A percentile compares a stretch with the other conserved stretches of the same genome.
These are phyloP conservation scores for Tolypocladium inflatum DNA, from an alignment of 2,329 filamentous ascomycete species.

Conservation along the genomic window DNA sequence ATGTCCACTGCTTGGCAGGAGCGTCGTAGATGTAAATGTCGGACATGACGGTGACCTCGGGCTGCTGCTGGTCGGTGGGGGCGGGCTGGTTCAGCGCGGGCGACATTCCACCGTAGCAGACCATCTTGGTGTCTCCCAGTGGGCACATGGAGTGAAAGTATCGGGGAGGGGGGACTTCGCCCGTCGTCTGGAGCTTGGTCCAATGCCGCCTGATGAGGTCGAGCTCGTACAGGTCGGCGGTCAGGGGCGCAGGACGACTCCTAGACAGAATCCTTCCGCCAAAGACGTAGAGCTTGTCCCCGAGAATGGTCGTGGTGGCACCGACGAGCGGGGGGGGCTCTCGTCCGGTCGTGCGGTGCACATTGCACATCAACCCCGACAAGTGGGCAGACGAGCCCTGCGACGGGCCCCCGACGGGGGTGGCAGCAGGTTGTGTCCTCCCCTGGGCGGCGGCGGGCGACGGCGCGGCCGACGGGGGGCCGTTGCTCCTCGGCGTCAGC, in stretches of 20 bases:
- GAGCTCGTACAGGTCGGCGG: conserved; percentile 85
- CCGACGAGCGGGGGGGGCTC: conserved; percentile 89
- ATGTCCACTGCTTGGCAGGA: conserved; percentile 72
- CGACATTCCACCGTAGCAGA: conserved; percentile 98
- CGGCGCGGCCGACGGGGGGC: conserved; percentile 44
- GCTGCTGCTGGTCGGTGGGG: conserved; percentile 46
- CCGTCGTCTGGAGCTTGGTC: conserved; percentile 77
- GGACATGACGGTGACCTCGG: conserved; percentile 93
- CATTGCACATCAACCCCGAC: conserved; percentile 60
- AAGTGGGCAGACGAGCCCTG: conserved; percentile 46
- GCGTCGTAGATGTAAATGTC: conserved; percentile 96
- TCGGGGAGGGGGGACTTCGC: conserved; percentile 79
- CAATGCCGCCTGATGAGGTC: conserved; percentile 88
- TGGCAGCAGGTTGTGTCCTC: conserved; percentile 9
- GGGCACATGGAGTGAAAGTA: conserved; percentile 97
- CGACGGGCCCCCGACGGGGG: conserved; percentile 31
- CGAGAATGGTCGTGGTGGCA: conserved; percentile 87
- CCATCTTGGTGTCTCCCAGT: conserved; percentile 87
- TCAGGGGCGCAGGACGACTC: conserved; percentile 69
- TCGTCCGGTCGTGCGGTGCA: conserved; percentile 77
- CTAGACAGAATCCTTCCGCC: conserved; percentile 81
- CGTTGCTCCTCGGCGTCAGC: conserved; percentile 41
- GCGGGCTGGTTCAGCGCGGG: conserved; percentile 50
- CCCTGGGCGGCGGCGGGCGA: conserved; percentile 41
- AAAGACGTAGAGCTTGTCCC: conserved; percentile 95